Conservation (phyloP, 129 eudicot genomes). For the sunflower (Helianthus annuus) region HanXRQr2.0-SUNRISE NC_035445.2:95247553-95248052, state of each 20-base stretch:
- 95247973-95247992: conserved; percentile 72
- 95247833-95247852: conserved; percentile 82
- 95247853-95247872: conserved; percentile 64
- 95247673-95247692: conserved; percentile 92
- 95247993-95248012: conserved; percentile 80
- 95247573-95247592: conserved; percentile 94
- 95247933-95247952: conserved; percentile 80
- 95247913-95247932: conserved; percentile 7
- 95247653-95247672: conserved; percentile 89
- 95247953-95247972: conserved; percentile 99
- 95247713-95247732: conserved; percentile 93
- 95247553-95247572: conserved; percentile 79
- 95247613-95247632: conserved; percentile 73
- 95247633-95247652: conserved; percentile 84
- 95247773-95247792: conserved; percentile 84
- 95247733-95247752: conserved; percentile 94
- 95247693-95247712: conserved; percentile 78
- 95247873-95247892: neutral
- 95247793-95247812: conserved; percentile 71
- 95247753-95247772: conserved; percentile 87
- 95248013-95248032: conserved; percentile 72
- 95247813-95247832: conserved; percentile 54
- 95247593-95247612: conserved; percentile 79
- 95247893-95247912: neutral
- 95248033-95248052: conserved; percentile 82